Conservation (phyloP, 2,329 filamentous ascomycete species). For the Ilyonectria mors-panacis region DNA sequence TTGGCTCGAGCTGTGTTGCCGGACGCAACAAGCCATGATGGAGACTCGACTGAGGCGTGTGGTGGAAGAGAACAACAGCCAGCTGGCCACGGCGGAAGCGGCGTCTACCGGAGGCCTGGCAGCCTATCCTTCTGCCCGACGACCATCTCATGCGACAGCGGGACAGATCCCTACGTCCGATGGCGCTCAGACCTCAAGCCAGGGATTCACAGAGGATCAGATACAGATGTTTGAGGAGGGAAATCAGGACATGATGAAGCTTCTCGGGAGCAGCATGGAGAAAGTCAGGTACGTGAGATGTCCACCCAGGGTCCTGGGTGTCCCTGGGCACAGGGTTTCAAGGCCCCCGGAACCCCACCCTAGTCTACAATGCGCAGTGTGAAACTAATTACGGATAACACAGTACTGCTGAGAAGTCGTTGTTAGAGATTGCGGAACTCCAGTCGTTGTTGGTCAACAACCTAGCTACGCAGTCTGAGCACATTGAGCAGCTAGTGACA, state of each 20-base stretch:
- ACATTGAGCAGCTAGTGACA: constrained; percentile 89
- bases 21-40: constrained; percentile 92
- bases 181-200: constrained; percentile 45
- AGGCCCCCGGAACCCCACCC: constrained; percentile 16
- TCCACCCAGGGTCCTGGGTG: constrained; percentile 1
- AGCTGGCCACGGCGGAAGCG: constrained; percentile 77
- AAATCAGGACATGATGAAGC: constrained; percentile 91
- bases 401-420: constrained; percentile 89
- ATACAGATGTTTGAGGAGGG: constrained; percentile 94
- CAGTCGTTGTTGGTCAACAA: constrained; percentile 92
- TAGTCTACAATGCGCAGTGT: constrained; percentile 25
- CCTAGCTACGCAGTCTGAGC: constrained; percentile 86
- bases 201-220: constrained; percentile 84
- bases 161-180: constrained; percentile 41
- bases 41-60: constrained; percentile 88
- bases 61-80: constrained; percentile 89
- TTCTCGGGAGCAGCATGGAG: constrained; percentile 93
- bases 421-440: constrained; percentile 92
- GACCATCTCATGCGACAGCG: constrained; percentile 37
- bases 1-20: constrained; percentile 81
- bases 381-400: constrained; percentile 36
- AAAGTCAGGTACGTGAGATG: constrained; percentile 84
- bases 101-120: constrained; percentile 53
- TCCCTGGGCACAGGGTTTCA: constrained; percentile 17
- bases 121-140: constrained; percentile 47